These are phyloP conservation scores for Saccharomyces hybrid DNA, from an alignment of 1,139 yeast genomes.

Conservation along the genomic window DNA sequence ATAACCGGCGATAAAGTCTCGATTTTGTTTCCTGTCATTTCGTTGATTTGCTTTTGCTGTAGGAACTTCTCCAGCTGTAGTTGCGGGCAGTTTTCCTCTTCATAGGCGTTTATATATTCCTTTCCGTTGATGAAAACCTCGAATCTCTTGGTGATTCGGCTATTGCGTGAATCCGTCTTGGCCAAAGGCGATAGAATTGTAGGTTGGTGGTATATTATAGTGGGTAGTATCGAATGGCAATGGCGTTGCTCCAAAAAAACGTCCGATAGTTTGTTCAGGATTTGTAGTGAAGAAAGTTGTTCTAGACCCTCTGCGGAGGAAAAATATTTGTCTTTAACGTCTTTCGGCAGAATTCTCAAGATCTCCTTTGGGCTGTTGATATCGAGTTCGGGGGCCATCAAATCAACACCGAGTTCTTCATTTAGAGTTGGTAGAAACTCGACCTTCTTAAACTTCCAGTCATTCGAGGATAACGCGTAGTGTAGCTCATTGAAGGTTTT, in stretches of 20 bases:
- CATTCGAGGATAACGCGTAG: constrained; percentile 30
- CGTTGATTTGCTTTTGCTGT: constrained; percentile 45
- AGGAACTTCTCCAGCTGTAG: constrained; percentile 56
- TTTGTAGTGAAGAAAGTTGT: constrained; percentile 39
- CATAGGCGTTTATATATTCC: constrained; percentile 91
- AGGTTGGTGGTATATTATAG: constrained; percentile 79
- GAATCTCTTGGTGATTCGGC: constrained; percentile 43
- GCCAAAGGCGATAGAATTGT: constrained; percentile 81
- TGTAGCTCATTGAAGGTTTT: constrained; percentile 37
- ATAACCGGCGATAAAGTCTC: constrained; percentile 55
- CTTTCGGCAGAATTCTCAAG: constrained; percentile 20
- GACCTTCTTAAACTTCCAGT: constrained; percentile 33
- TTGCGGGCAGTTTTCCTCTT: constrained; percentile 86
- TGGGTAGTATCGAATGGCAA: constrained; percentile 52
- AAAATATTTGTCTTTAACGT: constrained; percentile 1
- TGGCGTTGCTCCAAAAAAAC: constrained; percentile 45
- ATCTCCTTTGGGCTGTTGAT: constrained; percentile 37
- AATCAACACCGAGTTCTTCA: constrained; percentile 32
- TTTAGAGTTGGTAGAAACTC: constrained; percentile 60
- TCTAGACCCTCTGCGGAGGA: constrained; percentile 1
- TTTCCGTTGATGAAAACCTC: constrained; percentile 75
- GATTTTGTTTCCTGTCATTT: constrained; percentile 41
- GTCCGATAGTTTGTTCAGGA: constrained; percentile 62
- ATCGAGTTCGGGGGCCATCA: constrained; percentile 30
- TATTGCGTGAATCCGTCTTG: constrained; percentile 35